phyloP scores from a whole-genome alignment of 768 basidiomycete species.

The Ramaria sp. region DNA sequence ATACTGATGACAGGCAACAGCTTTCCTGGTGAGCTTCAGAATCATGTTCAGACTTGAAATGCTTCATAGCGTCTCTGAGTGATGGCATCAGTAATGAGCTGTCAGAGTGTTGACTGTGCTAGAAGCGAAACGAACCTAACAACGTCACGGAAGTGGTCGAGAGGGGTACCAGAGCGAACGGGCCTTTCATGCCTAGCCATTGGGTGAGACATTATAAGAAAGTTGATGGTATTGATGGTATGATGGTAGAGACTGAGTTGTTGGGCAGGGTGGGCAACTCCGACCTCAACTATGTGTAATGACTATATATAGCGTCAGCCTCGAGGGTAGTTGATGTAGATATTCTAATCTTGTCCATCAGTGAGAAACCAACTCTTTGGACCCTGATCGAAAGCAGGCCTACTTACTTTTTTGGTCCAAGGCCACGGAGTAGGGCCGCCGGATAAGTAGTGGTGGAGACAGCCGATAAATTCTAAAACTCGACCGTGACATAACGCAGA shows the following conservation, averaged over 20 bases:
- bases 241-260: neutral
- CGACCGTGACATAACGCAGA: too few relatives aligned
- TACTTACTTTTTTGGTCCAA: too few relatives aligned
- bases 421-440: too few relatives aligned
- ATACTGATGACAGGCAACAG: neutral
- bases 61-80: constrained; percentile 45
- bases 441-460: too few relatives aligned
- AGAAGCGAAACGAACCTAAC: constrained; percentile 1
- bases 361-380: too few relatives aligned
- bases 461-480: too few relatives aligned
- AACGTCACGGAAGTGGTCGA: constrained; percentile 8
- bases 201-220: constrained; percentile 2
- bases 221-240: too few relatives aligned
- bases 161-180: constrained; percentile 7
- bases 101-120: neutral
- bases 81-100: neutral
- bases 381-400: too few relatives aligned
- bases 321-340: neutral
- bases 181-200: constrained; percentile 5
- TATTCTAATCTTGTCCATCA: too few relatives aligned
- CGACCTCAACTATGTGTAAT: neutral
- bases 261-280: neutral
- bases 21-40: constrained; percentile 80
- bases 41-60: constrained; percentile 65
- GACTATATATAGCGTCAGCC: neutral